Evolutionary conservation across 2,329 filamentous ascomycete species (phyloP).

Genomic region (Fusarium caatingaense): DNA sequence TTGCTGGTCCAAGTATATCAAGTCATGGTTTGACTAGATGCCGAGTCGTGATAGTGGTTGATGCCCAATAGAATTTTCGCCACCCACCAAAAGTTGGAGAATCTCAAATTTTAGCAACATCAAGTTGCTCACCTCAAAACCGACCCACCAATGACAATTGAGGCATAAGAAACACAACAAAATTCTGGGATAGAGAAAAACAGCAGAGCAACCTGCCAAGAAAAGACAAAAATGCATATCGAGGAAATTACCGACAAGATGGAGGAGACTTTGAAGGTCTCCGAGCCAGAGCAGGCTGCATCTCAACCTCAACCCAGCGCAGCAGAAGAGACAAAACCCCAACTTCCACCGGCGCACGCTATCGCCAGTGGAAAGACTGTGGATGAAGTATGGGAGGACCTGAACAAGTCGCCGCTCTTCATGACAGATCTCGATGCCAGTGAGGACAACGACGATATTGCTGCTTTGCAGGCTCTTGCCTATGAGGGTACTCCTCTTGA

Average conservation of each 20-base stretch:
- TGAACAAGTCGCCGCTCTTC: slow-evolving; percentile 81
- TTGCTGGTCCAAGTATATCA: background rate
- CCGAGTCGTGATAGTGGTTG: slow-evolving; percentile 21
- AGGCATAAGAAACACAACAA: slow-evolving; percentile 13
- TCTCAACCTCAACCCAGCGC: background rate
- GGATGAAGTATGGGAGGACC: slow-evolving; percentile 66
- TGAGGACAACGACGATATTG: slow-evolving; percentile 83
- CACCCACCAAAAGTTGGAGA: slow-evolving; percentile 43
- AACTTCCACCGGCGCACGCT: slow-evolving; percentile 60
- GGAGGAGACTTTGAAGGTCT: slow-evolving; percentile 48
- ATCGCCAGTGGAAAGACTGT: slow-evolving; percentile 59
- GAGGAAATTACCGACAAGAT: slow-evolving; percentile 58
- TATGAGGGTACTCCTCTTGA: slow-evolving; percentile 93
- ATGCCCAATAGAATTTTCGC: slow-evolving; percentile 45
- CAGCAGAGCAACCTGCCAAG: background rate
- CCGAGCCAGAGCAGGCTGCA: slow-evolving; percentile 24
- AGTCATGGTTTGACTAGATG: background rate
- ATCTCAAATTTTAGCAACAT: slow-evolving; percentile 41
- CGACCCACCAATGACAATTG: slow-evolving; percentile 20
- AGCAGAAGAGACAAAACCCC: slow-evolving; percentile 51
- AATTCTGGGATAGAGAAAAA: background rate
- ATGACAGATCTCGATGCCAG: slow-evolving; percentile 95
- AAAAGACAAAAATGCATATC: slow-evolving; percentile 50
- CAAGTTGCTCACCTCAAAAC: slow-evolving; percentile 22
- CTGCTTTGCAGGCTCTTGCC: slow-evolving; percentile 88